Evolutionary conservation across 176 grass and related monocot species (phyloP).

Genomic region (Sorghum bicolor): Sorghum_bicolor_NCBIv3 NC_012872.2:54542501-54543000

Average conservation of each 20-base stretch:
- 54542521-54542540: no score
- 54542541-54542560: no score
- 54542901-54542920: background rate
- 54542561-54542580: no score
- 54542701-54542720: background rate
- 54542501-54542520: no score
- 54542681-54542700: background rate
- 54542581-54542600: no score
- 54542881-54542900: background rate
- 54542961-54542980: no score
- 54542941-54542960: background rate
- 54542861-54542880: background rate
- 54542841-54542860: background rate
- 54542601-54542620: no score
- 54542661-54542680: background rate
- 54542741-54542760: no score
- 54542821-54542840: background rate
- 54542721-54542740: background rate
- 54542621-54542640: no score
- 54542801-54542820: background rate
- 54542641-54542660: background rate
- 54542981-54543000: no score
- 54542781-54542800: background rate
- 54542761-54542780: background rate
- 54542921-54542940: background rate